Conservation (phyloP, 2,329 filamentous ascomycete species). For the Cladophialophora bantiana region DNA sequence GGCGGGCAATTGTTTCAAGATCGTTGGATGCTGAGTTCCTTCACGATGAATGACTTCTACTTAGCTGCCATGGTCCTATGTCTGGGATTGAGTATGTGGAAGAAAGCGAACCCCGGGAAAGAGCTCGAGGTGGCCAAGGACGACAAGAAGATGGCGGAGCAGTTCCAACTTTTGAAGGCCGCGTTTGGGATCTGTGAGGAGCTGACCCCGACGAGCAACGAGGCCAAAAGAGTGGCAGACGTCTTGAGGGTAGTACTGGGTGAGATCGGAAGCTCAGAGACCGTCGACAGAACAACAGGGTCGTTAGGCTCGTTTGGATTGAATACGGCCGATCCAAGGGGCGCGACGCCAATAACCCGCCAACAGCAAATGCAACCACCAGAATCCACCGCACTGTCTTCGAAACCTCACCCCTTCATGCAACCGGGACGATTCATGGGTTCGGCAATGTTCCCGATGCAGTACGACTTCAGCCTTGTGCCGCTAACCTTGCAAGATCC, state of each 20-base stretch:
- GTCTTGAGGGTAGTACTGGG: slow-evolving; percentile 32
- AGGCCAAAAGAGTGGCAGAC: slow-evolving; percentile 38
- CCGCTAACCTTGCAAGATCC: slow-evolving; percentile 17
- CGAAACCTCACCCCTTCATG: not conserved
- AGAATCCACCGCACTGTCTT: not conserved
- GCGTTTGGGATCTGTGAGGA: slow-evolving; percentile 39
- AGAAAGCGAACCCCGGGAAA: slow-evolving; percentile 28
- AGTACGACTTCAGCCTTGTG: slow-evolving; percentile 22
- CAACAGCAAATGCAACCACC: not conserved
- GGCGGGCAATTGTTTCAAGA: slow-evolving; percentile 61
- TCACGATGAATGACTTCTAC: slow-evolving; percentile 68
- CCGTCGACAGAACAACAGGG: not conserved
- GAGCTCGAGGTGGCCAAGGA: slow-evolving; percentile 30
- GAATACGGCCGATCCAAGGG: not conserved
- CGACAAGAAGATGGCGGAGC: slow-evolving; percentile 29
- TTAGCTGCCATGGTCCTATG: slow-evolving; percentile 68
- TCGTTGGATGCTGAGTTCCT: slow-evolving; percentile 64
- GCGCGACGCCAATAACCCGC: not conserved
- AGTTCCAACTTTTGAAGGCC: slow-evolving; percentile 28
- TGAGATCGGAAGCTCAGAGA: not conserved
- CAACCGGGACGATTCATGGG: slow-evolving; percentile 7
- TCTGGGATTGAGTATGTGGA: slow-evolving; percentile 47
- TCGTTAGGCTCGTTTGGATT: not conserved
- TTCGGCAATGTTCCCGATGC: slow-evolving; percentile 22
- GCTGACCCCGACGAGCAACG: slow-evolving; percentile 32